A percentile compares a stretch with the other conserved stretches of the same genome.
Conservation (phyloP, 1,139 yeast species). For the Candida labiduridarum region DNA sequence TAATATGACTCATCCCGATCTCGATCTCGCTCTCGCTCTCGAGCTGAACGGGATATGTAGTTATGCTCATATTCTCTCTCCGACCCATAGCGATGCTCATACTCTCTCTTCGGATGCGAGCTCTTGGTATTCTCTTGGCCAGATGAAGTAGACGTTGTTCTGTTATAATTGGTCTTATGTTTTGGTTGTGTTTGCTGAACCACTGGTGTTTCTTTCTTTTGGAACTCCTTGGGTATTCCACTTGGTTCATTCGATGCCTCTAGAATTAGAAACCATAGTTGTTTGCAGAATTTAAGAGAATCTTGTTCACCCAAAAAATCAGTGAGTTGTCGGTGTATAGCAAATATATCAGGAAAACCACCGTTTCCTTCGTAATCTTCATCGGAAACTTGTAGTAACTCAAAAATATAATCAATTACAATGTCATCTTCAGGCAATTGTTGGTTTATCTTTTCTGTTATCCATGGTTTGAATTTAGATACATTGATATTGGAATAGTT, state of each 20-base stretch:
- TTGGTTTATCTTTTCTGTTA: slow-evolving; percentile 27
- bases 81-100: slow-evolving; percentile 7
- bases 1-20: slow-evolving; percentile 12
- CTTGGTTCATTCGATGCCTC: slow-evolving; percentile 42
- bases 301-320: slow-evolving; percentile 44
- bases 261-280: slow-evolving; percentile 42
- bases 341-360: slow-evolving; percentile 33
- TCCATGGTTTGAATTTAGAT: slow-evolving; percentile 38
- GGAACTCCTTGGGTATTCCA: slow-evolving; percentile 41
- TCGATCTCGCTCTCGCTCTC: slow-evolving; percentile 10
- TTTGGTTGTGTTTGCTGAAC: neutral
- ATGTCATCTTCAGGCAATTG: slow-evolving; percentile 52
- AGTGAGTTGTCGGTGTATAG: slow-evolving; percentile 37
- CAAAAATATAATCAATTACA: slow-evolving; percentile 42
- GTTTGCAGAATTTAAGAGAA: slow-evolving; percentile 34
- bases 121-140: neutral
- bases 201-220: slow-evolving; percentile 14
- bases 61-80: slow-evolving; percentile 11
- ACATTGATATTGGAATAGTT: slow-evolving; percentile 32
- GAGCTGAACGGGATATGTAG: neutral
- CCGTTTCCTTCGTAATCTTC: slow-evolving; percentile 9
- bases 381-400: slow-evolving; percentile 27
- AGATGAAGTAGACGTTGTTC: slow-evolving; percentile 20
- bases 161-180: slow-evolving; percentile 27
- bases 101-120: neutral